Conservation (phyloP, 371 early-diverging fungal genomes). For the Synchytrium microbalum region DNA sequence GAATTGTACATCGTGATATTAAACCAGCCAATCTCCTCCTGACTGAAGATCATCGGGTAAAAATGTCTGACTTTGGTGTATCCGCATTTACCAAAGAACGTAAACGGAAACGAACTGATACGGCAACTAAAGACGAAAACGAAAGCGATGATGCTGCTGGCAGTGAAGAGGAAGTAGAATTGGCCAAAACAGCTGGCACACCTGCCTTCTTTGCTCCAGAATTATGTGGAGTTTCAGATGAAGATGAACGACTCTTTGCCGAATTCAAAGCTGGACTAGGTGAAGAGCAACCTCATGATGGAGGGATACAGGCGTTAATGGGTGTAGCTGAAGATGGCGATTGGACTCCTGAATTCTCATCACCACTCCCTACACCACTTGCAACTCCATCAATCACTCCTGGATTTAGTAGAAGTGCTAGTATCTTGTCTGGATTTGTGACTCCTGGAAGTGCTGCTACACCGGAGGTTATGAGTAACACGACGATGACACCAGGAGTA, state of each 20-base stretch:
- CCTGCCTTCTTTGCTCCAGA: constrained; percentile 98
- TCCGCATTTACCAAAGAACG: constrained; percentile 39
- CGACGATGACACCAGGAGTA: too few relatives aligned
- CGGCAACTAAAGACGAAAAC: constrained; percentile 11
- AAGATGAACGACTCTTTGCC: constrained; percentile 16
- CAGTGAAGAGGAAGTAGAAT: constrained; percentile 42
- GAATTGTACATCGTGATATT: constrained; percentile 92
- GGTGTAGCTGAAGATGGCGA: too few relatives aligned
- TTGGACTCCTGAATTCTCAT: too few relatives aligned
- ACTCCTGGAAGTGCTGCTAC: too few relatives aligned
- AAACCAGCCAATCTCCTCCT: constrained; percentile 88
- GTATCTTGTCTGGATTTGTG: too few relatives aligned
- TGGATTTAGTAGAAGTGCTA: too few relatives aligned
- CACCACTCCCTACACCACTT: too few relatives aligned
- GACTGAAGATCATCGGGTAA: constrained; percentile 65
- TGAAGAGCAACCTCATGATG: background rate
- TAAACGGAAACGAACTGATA: constrained; percentile 1
- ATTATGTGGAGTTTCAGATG: constrained; percentile 69
- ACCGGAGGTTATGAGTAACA: too few relatives aligned
- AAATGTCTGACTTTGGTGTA: constrained; percentile 95
- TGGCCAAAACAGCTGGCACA: constrained; percentile 91
- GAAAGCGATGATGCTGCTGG: constrained; percentile 24
- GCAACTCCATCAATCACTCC: too few relatives aligned
- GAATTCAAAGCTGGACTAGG: background rate
- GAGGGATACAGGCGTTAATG: too few relatives aligned